Evolutionary conservation across 257 asterid genomes (phyloP), one percentile per base, ranked within the genome.

Genomic region (Forsythia viridissima): DNA sequence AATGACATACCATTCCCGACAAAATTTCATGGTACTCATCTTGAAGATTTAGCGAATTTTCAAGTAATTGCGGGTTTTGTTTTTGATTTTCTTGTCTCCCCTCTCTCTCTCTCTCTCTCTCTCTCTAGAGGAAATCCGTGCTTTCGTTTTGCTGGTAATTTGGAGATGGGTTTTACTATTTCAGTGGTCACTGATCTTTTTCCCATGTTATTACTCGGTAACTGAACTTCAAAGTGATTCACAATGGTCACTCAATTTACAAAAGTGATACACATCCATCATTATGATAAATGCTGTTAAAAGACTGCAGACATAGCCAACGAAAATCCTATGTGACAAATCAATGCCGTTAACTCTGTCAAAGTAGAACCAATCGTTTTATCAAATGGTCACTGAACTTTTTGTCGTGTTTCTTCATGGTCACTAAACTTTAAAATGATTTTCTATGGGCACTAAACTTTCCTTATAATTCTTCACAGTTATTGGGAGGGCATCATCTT

Each of bases 11-110:
- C 99, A 93, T 87, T 92, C 97, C 18, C 99, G 96, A 91, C 99
- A 96, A 86, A 96, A 96, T 82, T 92, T 96, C 99, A 96, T 93
- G 83, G 98, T 91, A 96, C 99, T 96, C 99, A 95, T 95, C 86
- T 85, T 90, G 84, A 34, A 24, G 73, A 30, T 0, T 5, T 7
- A 34, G 34, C 67, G 13, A 48, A 39, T 40, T 69, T 38, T 7
- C 46, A 70, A 20, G 3, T 8, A 70, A 13, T 40, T 13, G 44
- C 37, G 7, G n/a, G 5, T 16, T 16, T 40, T 41, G 74, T 5
- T 5, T 51, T 37, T 43, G 20, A 18, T 65, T 5, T 37, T 30
- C 20, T 34, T 15, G n/a, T n/a, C 3, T 4, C 0, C 10, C 10
- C 15, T 1, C 37, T 12, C 9, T 20, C 68, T 2, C 37, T 0